These are phyloP conservation scores for Globisporangium heterothallicum DNA, from an alignment of 352 stramenopile species.

Conservation along the genomic window DNA sequence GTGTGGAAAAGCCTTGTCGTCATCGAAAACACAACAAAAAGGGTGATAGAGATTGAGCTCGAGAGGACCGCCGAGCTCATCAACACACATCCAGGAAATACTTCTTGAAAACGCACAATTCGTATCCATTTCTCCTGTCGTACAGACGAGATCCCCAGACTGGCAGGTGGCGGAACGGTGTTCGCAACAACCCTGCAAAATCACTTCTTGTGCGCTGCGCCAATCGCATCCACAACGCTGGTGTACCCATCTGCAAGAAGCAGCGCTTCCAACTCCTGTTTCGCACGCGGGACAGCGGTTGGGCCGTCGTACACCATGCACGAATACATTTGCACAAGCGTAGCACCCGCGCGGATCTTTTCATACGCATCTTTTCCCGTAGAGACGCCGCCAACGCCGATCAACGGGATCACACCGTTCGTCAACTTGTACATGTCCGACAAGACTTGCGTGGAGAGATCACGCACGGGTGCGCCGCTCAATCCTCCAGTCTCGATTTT, in stretches of 20 bases:
- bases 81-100: too few species aligned
- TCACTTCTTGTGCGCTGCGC: constrained; percentile 68
- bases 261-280: constrained; percentile 83
- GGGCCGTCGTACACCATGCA: constrained; percentile 90
- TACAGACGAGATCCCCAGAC: too few species aligned
- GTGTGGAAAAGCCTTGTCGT: neutral
- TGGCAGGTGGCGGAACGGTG: neutral
- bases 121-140: too few species aligned
- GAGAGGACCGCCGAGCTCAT: too few species aligned
- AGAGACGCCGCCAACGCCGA: constrained; percentile 93
- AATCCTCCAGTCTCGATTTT: constrained; percentile 91
- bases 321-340: constrained; percentile 94
- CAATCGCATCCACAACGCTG: constrained; percentile 83
- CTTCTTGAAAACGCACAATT: too few species aligned
- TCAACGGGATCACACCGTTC: constrained; percentile 90
- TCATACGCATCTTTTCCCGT: constrained; percentile 95
- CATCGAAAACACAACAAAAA: neutral
- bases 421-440: constrained; percentile 94
- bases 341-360: constrained; percentile 96
- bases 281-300: constrained; percentile 80
- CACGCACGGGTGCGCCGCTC: constrained; percentile 91
- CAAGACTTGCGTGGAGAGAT: constrained; percentile 93
- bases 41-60: too few species aligned
- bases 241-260: constrained; percentile 78
- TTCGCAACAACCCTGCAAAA: too few species aligned